phyloP scores from a whole-genome alignment of 1,284 basidiomycete genomes.

The Ganoderma lingzhi region DNA sequence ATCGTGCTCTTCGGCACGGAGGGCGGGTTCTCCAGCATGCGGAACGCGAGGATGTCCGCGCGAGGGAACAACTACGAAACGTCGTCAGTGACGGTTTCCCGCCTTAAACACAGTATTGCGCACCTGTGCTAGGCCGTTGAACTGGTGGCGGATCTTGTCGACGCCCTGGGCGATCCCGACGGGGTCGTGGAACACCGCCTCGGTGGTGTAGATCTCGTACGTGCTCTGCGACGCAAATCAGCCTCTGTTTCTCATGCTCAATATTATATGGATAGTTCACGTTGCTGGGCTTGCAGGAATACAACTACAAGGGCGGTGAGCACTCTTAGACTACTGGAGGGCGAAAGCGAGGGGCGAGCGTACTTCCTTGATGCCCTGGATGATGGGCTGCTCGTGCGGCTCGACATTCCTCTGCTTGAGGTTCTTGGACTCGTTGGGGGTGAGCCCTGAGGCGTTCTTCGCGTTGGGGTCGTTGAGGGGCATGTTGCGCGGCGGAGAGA shows the following conservation, averaged over 20 bases:
- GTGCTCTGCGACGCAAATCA: constrained; percentile 43
- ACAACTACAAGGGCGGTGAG: constrained; percentile 42
- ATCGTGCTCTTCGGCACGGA: constrained; percentile 48
- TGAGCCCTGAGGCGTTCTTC: constrained; percentile 52
- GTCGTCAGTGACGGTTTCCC: not conserved
- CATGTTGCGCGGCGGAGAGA: constrained; percentile 34
- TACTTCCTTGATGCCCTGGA: constrained; percentile 51
- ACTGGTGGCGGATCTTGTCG: constrained; percentile 53
- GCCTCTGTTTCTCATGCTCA: not conserved
- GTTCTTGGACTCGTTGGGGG: constrained; percentile 47
- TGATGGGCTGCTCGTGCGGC: constrained; percentile 48
- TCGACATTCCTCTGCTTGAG: constrained; percentile 48
- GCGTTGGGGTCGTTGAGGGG: constrained; percentile 39
- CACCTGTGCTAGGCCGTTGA: constrained; percentile 56
- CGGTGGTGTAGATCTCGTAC: constrained; percentile 52
- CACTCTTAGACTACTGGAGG: too few species aligned
- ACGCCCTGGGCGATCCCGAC: constrained; percentile 55
- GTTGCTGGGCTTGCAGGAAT: constrained; percentile 51
- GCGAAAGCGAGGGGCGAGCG: constrained; percentile 17
- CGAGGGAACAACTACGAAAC: constrained; percentile 50
- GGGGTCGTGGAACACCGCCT: constrained; percentile 59
- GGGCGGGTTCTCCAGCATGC: constrained; percentile 51
- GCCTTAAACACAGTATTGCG: not conserved
- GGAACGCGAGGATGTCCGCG: constrained; percentile 53
- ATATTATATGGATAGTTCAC: constrained; percentile 33